A percentile compares a stretch with the other conserved stretches of the same genome.
These are phyloP conservation scores for Arthroderma sp. DNA, from an alignment of 2,329 filamentous ascomycete genomes.

Conservation along the genomic window DNA sequence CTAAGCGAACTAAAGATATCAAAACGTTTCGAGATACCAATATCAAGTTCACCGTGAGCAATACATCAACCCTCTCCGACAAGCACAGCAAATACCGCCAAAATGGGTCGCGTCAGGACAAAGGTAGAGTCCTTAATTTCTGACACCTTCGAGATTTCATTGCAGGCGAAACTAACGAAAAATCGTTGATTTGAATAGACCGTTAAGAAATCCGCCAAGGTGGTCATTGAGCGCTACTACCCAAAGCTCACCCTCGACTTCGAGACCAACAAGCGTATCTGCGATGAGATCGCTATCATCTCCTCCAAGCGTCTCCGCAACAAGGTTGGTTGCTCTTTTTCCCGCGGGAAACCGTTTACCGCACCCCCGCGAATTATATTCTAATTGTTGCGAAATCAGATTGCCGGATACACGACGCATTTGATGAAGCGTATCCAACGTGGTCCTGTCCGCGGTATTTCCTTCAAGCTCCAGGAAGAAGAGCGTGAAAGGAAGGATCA, in stretches of 20 bases:
- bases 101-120: constrained; percentile 12
- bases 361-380: background rate
- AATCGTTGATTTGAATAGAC: constrained; percentile 33
- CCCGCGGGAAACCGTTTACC: background rate
- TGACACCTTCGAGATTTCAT: background rate
- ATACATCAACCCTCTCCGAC: background rate
- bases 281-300: constrained; percentile 99
- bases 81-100: constrained; percentile 13
- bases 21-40: background rate
- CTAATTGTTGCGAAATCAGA: constrained; percentile 37
- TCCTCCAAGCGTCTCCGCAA: constrained; percentile 98
- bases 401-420: constrained; percentile 96
- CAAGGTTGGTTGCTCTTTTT: constrained; percentile 52
- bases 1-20: constrained; percentile 2
- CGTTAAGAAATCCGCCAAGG: constrained; percentile 86
- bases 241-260: constrained; percentile 98
- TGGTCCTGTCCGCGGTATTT: constrained; percentile 97
- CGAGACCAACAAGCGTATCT: constrained; percentile 99
- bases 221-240: constrained; percentile 98
- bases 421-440: constrained; percentile 99
- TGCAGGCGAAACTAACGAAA: constrained; percentile 2
- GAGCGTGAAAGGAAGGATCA: constrained; percentile 99
- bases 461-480: constrained; percentile 99
- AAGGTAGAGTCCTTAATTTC: constrained; percentile 14
- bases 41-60: background rate